phyloP scores from a whole-genome alignment of 2,329 filamentous ascomycete species.

The Alternaria brassicae region DNA sequence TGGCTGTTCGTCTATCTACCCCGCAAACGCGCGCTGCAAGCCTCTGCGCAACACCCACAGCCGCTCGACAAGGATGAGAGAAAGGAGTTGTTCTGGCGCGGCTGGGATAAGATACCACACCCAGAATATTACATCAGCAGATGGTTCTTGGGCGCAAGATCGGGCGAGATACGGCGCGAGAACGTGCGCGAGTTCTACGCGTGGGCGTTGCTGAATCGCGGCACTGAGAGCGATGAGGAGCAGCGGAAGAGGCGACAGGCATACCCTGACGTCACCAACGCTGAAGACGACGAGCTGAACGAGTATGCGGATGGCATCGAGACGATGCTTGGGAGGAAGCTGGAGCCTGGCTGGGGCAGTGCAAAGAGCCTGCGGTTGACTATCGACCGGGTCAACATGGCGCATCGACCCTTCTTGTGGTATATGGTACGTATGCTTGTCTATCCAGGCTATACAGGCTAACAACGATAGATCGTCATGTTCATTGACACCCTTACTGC shows the following conservation, averaged over 20 bases:
- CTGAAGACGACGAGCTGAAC: constrained; percentile 61
- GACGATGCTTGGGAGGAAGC: constrained; percentile 56
- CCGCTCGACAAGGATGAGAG: constrained; percentile 58
- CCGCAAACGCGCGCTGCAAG: constrained; percentile 60
- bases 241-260: constrained; percentile 20
- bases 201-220: constrained; percentile 71
- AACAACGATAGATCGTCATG: constrained; percentile 51
- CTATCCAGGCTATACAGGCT: neutral
- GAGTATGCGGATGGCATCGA: constrained; percentile 64
- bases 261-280: constrained; percentile 26
- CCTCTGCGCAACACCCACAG: constrained; percentile 59
- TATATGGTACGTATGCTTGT: constrained; percentile 59
- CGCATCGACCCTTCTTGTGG: constrained; percentile 70
- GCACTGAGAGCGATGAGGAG: constrained; percentile 45
- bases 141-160: constrained; percentile 71
- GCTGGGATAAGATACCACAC: constrained; percentile 63
- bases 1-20: constrained; percentile 63
- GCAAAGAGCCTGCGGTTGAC: constrained; percentile 69
- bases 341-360: constrained; percentile 63
- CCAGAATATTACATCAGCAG: constrained; percentile 64
- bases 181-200: constrained; percentile 71
- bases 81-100: constrained; percentile 63
- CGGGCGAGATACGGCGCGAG: constrained; percentile 67
- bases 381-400: constrained; percentile 67
- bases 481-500: constrained; percentile 60